phyloP scores from a whole-genome alignment of 495 filamentous ascomycete genomes.

The Darksidea phi region DNA sequence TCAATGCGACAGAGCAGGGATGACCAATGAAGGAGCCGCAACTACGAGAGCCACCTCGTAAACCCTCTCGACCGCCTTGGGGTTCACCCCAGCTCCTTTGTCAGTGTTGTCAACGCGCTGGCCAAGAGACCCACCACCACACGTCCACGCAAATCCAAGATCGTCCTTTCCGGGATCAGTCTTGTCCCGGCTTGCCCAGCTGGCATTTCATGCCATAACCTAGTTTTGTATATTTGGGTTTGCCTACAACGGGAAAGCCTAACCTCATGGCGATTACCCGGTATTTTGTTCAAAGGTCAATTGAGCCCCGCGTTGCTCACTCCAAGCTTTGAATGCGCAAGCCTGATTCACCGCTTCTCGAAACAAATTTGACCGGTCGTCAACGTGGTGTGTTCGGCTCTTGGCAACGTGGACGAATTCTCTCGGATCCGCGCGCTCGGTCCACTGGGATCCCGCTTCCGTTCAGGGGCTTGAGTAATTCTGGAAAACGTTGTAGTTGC shows the following conservation, averaged over 20 bases:
- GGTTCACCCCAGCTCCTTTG: background rate
- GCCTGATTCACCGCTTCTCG: background rate
- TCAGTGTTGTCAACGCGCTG: background rate
- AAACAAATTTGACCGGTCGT: background rate
- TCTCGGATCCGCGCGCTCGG: conserved; percentile 21
- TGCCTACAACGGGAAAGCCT: background rate
- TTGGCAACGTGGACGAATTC: conserved; percentile 21
- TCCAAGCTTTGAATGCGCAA: background rate
- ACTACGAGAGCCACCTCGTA: background rate
- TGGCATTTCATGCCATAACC: background rate
- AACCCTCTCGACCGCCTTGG: background rate
- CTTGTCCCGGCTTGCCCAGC: background rate
- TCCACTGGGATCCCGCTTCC: conserved; percentile 13
- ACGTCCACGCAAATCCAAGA: background rate
- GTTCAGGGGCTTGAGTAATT: conserved; percentile 1
- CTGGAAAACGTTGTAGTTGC: no score
- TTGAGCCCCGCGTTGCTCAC: background rate
- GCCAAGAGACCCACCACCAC: background rate
- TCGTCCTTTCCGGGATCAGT: background rate
- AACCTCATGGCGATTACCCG: background rate
- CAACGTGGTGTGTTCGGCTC: background rate
- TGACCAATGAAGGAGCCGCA: background rate
- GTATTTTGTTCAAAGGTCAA: background rate
- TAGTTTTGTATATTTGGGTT: background rate
- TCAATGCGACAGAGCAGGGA: background rate